Base-by-base conservation (phyloP, 83 land plant species). In the Larix sibirica region DNA sequence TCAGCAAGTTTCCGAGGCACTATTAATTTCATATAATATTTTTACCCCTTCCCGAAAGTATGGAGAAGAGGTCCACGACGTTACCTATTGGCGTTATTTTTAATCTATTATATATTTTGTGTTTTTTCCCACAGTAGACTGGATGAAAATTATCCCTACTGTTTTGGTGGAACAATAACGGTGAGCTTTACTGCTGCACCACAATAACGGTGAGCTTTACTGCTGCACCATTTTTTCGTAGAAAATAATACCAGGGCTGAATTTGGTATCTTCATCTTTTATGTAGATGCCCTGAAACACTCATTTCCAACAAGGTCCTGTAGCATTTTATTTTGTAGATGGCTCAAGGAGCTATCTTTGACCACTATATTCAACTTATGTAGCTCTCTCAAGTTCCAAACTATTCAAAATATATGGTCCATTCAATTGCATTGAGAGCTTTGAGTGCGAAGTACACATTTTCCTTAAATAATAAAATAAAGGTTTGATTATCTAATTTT, bases 101-200 rank as follows among this genome's bases (percentile, higher is more conserved):
- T 47, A 71, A 50, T 8, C 42, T 42, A 71, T 44, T 20, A 47
- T 40, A 18, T 8, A 71, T 71, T n/a, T 54, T n/a, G 54, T 42
- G 12, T 38, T 71, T 71, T 54, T 71, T 42, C n/a, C 47, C n/a
- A 47, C 76, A 40, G 24, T 6, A 71, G 76, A 40, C 50, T 71
- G 76, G 76, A 38, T n/a, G 76, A 42, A 54, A 42, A 9, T 40
- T 5, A 21, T 71, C 24, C n/a, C 76, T 71, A 71, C 76, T 71
- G 54, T 42, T 21, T 71, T 71, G 50, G 8, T n/a, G 76, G 50
- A 42, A 7, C n/a, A 68, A n/a, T 71, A 71, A 71, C n/a, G 76
- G 24, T 20, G 26, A 71, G 26, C 76, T 67, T 18, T 47, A 21
- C n/a, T 42, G 9, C 21, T 20, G 9, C 54, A 40, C 12, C 20